Conservation (phyloP, 2,329 filamentous ascomycete genomes). For the Fusarium anthophilum region DNA sequence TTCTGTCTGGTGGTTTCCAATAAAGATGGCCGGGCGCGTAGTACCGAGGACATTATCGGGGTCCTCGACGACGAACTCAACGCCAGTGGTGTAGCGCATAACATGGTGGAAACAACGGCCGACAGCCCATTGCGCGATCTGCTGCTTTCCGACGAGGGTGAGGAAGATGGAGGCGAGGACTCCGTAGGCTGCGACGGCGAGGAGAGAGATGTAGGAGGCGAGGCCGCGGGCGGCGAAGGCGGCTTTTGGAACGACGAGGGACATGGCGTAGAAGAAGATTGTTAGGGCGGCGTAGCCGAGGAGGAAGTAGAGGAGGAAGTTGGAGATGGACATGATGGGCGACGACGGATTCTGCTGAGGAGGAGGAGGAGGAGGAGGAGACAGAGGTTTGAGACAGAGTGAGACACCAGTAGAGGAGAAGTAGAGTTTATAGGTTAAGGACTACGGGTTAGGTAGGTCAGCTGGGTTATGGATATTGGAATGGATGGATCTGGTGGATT, state of each 20-base stretch:
- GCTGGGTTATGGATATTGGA: constrained; percentile 17
- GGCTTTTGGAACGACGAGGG: constrained; percentile 65
- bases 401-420: constrained; percentile 4
- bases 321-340: constrained; percentile 50
- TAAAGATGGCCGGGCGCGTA: constrained; percentile 84
- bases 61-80: constrained; percentile 80
- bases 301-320: constrained; percentile 57
- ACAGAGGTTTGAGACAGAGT: neutral
- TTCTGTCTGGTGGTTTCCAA: constrained; percentile 96
- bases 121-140: constrained; percentile 85
- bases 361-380: neutral
- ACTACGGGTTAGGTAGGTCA: constrained; percentile 5
- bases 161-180: constrained; percentile 78
- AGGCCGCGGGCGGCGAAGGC: constrained; percentile 76
- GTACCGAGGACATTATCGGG: constrained; percentile 68
- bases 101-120: constrained; percentile 81
- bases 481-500: neutral
- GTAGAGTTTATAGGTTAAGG: neutral
- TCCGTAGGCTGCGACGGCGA: constrained; percentile 74
- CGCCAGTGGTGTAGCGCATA: constrained; percentile 79
- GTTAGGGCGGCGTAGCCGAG: constrained; percentile 62
- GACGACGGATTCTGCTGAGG: neutral
- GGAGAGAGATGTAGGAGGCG: constrained; percentile 70
- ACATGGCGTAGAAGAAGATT: constrained; percentile 69
- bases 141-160: constrained; percentile 74